Evolutionary conservation across 1,139 yeast genomes (phyloP), one percentile per base, ranked within the genome.

Genomic region (Meyerozyma guilliermondii): DNA sequence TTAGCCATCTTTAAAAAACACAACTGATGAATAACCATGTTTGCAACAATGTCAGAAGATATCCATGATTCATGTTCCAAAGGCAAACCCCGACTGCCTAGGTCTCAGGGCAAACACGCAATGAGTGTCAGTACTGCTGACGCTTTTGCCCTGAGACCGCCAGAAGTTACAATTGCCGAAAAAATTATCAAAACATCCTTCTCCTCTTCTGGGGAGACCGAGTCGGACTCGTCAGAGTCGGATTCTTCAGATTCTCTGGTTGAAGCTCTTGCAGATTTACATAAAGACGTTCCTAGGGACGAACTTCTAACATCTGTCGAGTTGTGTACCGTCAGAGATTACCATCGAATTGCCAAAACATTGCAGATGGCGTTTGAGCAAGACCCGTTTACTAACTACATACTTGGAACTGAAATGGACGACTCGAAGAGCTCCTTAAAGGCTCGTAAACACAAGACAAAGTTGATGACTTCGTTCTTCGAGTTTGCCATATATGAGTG

Each of bases 61-160:
- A 52, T 48, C 59, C 67, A 64, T 61, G 68, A 66, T 48, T 57
- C 67, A 41, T 53, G 51, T 35, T 43, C 48, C 38, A 63, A 63
- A 50, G 66, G 67, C 42, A 65, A 66, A 58, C 73, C 71, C 44
- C 72, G 71, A 66, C 72, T 66, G 72, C 67, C 63, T 34, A 48
- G 58, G 72, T 67, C 72, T 65, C 73, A 66, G 72, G 65, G 61
- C 24, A 44, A 46, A 17, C n/a, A 14, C 6, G 36, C 36, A 33
- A 33, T 33, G 48, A 46, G 49, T 44, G 41, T 29, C 39, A 48
- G 43, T 39, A 35, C 51, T 40, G 50, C 24, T 38, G 40, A 14
- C 6, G 22, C 35, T 28, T 20, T 28, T 38, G 40, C 26, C 34
- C 40, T 24, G 40, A 29, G 36, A 33, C 36, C 24, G 24, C 23